phyloP scores from a whole-genome alignment of 352 stramenopile species.

The Globisporangium rhizosaccharum region DNA sequence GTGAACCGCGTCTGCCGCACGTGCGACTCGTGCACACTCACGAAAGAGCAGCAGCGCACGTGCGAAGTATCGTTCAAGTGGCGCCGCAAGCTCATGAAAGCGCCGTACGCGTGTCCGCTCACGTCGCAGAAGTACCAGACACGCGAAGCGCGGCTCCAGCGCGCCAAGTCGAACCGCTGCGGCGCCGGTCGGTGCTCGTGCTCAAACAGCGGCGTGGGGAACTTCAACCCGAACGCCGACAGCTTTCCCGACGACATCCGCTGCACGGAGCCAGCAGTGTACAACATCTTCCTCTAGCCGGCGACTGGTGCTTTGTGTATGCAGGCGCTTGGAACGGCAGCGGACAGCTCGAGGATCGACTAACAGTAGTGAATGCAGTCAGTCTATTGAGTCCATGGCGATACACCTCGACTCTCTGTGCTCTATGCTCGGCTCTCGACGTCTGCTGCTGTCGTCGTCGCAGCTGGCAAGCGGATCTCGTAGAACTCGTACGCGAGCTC shows the following conservation, averaged over 20 bases:
- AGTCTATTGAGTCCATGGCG: neutral
- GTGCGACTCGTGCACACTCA: slow-evolving; percentile 71
- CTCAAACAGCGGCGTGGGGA: slow-evolving; percentile 53
- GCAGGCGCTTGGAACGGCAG: too few relatives aligned
- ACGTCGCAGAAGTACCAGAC: slow-evolving; percentile 49
- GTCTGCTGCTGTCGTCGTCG: too few relatives aligned
- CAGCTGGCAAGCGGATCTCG: slow-evolving; percentile 49
- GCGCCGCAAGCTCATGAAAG: slow-evolving; percentile 54
- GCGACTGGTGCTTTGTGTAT: neutral
- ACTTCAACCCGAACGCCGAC: slow-evolving; percentile 68
- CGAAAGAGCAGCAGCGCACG: slow-evolving; percentile 40
- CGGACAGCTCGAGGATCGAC: too few relatives aligned
- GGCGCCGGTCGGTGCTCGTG: slow-evolving; percentile 70
- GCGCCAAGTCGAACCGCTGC: slow-evolving; percentile 64
- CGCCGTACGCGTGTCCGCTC: slow-evolving; percentile 63
- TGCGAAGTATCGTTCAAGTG: slow-evolving; percentile 57
- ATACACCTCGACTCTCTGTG: neutral
- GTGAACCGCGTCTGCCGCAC: slow-evolving; percentile 59
- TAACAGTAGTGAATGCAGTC: too few relatives aligned
- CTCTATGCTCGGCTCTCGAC: too few relatives aligned
- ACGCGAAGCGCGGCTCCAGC: slow-evolving; percentile 53
- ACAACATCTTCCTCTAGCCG: slow-evolving; percentile 52
- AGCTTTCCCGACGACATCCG: slow-evolving; percentile 61
- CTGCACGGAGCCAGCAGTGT: slow-evolving; percentile 54
- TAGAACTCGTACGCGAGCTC: slow-evolving; percentile 87